A percentile compares a stretch with the other conserved stretches of the same genome.
Conservation (phyloP, 176 grass and related monocot genomes). For the Avena atlantica region DNA sequence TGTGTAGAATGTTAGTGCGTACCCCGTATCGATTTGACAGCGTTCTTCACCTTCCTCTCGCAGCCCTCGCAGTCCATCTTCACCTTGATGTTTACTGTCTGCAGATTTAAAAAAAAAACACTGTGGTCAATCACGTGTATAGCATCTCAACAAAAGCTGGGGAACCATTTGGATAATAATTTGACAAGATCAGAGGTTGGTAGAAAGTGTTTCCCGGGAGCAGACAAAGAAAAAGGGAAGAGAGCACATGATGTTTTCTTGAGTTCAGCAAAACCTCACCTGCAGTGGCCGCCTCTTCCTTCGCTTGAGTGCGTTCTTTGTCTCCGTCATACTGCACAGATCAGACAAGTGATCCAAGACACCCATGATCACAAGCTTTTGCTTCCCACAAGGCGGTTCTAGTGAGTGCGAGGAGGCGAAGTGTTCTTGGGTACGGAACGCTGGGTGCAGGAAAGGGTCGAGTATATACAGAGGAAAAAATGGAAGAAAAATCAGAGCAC, state of each 20-base stretch:
- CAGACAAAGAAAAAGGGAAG: neutral
- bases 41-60: conserved; percentile 73
- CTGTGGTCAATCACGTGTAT: neutral
- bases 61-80: conserved; percentile 96
- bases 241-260: neutral
- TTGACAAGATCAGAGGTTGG: neutral
- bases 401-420: neutral
- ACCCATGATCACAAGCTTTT: conserved; percentile 52
- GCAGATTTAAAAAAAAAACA: neutral
- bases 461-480: conserved; percentile 17
- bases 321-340: conserved; percentile 69
- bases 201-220: neutral
- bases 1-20: neutral
- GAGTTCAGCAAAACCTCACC: conserved; percentile 51
- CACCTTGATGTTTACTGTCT: conserved; percentile 88
- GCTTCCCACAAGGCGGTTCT: no score
- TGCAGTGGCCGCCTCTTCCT: conserved; percentile 79
- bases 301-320: conserved; percentile 62
- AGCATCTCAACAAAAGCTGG: neutral
- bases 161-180: neutral
- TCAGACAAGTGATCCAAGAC: conserved; percentile 63
- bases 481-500: neutral
- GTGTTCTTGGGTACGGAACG: neutral
- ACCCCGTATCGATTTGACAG: conserved; percentile 61
- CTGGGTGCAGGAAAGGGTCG: neutral